phyloP scores from a whole-genome alignment of 371 early-diverging fungal genomes.

The Apophysomyces elegans region DNA sequence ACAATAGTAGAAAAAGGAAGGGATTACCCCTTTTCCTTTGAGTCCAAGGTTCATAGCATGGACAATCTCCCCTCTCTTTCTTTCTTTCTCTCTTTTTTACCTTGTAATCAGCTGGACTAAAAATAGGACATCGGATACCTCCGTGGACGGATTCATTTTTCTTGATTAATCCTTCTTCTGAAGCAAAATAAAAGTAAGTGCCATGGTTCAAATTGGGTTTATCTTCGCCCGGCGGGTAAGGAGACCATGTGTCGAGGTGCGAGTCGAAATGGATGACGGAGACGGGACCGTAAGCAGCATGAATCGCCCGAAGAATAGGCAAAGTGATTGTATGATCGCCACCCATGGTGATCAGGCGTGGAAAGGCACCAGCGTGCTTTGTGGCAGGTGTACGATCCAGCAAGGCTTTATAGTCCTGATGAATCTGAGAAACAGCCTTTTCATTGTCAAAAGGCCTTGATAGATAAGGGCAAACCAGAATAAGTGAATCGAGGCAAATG shows the following conservation, averaged over 20 bases:
- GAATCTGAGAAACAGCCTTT: conserved; percentile 20
- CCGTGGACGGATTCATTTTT: conserved; percentile 57
- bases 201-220: conserved; percentile 45
- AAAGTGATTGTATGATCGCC: conserved; percentile 53
- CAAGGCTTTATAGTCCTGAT: conserved; percentile 20
- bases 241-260: conserved; percentile 55
- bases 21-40: conserved; percentile 15
- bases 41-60: neutral
- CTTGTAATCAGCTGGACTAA: neutral
- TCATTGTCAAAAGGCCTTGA: conserved; percentile 24
- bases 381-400: conserved; percentile 18
- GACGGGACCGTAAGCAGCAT: conserved; percentile 43
- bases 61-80: too few relatives aligned
- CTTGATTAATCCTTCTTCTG: conserved; percentile 51
- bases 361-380: conserved; percentile 10
- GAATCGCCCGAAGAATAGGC: conserved; percentile 47
- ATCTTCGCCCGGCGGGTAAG: conserved; percentile 43
- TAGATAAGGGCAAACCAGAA: neutral
- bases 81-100: neutral
- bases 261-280: conserved; percentile 58
- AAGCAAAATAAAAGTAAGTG: conserved; percentile 53
- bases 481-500: neutral
- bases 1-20: conserved; percentile 42
- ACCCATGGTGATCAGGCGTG: conserved; percentile 47
- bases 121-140: conserved; percentile 39